Evolutionary conservation across 106 monocot genomes (phyloP), one percentile per base, ranked within the genome.

Genomic region (Vanilla planifolia): DNA sequence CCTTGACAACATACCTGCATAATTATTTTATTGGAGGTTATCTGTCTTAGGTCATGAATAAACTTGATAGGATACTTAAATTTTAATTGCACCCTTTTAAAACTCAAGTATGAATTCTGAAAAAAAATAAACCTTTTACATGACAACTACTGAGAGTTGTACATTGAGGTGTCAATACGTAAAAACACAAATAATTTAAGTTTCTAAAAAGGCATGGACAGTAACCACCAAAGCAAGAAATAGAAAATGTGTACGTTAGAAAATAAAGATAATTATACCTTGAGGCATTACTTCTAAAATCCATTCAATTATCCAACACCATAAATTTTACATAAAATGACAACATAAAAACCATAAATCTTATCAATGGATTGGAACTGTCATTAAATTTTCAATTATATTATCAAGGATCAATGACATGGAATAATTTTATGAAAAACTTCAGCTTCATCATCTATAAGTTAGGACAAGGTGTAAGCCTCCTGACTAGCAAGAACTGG

Each of bases 1-100:
- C 92, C 71, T 92, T 92, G 61, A 92, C 92, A 71, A 82, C 51
- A 43, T 92, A 98, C 70, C 98, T 98, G 45, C 70, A 53, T 20
- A 10, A 67, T 53, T 48, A 48, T 24, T 23, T 25, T 48, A 23
- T 30, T 53, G 30, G 30, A 3, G 28, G 30, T 53, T 53, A 30
- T 30, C 26, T 29, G 30, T 28, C 53, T 14, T 29, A 53, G 13
- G 53, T 9, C 23, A 50, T 21, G 5, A 50, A 24, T 25, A 53
- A 30, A 24, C 28, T 28, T 53, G 13, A 28, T 6, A 15, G 53
- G 11, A 53, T 15, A 30, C 15, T 53, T 30, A 1, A 30, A 28
- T 15, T 8, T 28, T n/a, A 10, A 48, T 23, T 21, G 48, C n/a
- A n/a, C n/a, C n/a, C n/a, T n/a, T n/a, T n/a, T n/a, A n/a, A n/a